Percentiles rank a stretch among this genome's conserved stretches.
These are phyloP conservation scores for Telopea speciosissima DNA, from an alignment of 177 flowering plant genomes.

Conservation along the genomic window DNA sequence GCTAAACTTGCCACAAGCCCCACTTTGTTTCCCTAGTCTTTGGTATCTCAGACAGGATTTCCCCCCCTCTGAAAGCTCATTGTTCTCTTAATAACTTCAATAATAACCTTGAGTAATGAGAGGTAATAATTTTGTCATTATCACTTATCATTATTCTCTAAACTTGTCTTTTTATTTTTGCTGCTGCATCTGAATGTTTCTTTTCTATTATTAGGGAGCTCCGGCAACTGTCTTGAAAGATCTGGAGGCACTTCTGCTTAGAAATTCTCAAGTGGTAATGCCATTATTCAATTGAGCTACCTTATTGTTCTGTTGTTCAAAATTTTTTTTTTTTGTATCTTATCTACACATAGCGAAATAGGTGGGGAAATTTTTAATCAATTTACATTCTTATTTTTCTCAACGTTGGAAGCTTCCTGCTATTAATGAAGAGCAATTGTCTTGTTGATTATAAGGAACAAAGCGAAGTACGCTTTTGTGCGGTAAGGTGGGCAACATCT, in stretches of 20 bases:
- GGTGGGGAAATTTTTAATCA: background rate
- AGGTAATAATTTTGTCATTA: background rate
- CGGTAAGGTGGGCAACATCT: constrained; percentile 92
- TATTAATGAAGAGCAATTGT: background rate
- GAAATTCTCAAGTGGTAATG: constrained; percentile 69
- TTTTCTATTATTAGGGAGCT: constrained; percentile 51
- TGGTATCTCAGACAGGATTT: too few relatives aligned
- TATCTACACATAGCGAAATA: too few relatives aligned
- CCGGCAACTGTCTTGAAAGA: constrained; percentile 50
- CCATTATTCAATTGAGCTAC: background rate
- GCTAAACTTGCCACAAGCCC: too few relatives aligned
- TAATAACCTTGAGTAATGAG: too few relatives aligned
- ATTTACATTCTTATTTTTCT: background rate
- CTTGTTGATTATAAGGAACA: constrained; percentile 51
- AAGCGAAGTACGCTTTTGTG: constrained; percentile 94
- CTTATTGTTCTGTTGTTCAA: constrained; percentile 2
- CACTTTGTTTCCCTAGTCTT: too few relatives aligned
- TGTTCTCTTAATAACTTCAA: too few relatives aligned
- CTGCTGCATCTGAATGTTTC: constrained; percentile 5
- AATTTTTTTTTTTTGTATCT: too few relatives aligned
- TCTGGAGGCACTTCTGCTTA: constrained; percentile 68
- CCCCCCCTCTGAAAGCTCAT: too few relatives aligned
- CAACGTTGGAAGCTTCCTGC: background rate
- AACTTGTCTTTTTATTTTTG: too few relatives aligned
- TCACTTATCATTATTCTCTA: too few relatives aligned